Conservation (phyloP, 441 rosid species). For the Iberis amara region DNA sequence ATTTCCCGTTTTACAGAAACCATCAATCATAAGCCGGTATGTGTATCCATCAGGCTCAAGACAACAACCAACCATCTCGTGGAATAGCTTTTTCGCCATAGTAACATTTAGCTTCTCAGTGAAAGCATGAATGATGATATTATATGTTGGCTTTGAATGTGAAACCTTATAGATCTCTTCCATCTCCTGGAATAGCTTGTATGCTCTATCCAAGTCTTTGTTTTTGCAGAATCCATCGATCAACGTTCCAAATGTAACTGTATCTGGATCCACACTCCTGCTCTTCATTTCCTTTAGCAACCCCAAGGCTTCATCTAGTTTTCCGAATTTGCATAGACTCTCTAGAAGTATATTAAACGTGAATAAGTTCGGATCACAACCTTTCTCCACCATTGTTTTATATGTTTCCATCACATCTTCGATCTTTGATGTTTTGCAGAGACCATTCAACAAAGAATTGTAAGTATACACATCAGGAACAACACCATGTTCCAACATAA, state of each 20-base stretch:
- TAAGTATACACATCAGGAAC: slow-evolving; percentile 81
- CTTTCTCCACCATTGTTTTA: slow-evolving; percentile 56
- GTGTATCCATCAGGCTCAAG: slow-evolving; percentile 64
- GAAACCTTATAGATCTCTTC: slow-evolving; percentile 46
- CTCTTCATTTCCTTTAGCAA: slow-evolving; percentile 52
- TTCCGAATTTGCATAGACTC: slow-evolving; percentile 72
- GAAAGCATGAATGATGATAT: slow-evolving; percentile 71
- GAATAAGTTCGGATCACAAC: slow-evolving; percentile 64
- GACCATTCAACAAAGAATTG: slow-evolving; percentile 83
- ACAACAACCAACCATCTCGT: slow-evolving; percentile 54
- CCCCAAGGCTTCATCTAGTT: slow-evolving; percentile 57
- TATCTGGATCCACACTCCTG: slow-evolving; percentile 57
- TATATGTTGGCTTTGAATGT: slow-evolving; percentile 60
- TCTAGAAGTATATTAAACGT: slow-evolving; percentile 79
- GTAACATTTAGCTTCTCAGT: slow-evolving; percentile 54
- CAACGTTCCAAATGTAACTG: slow-evolving; percentile 61
- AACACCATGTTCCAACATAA: slow-evolving; percentile 61
- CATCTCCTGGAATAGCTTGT: slow-evolving; percentile 50
- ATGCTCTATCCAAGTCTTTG: slow-evolving; percentile 67
- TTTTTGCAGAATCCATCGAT: slow-evolving; percentile 60
- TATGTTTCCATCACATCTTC: slow-evolving; percentile 79
- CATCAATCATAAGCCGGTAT: slow-evolving; percentile 73
- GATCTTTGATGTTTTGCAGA: slow-evolving; percentile 70
- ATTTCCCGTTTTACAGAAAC: slow-evolving; percentile 74
- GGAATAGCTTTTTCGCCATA: slow-evolving; percentile 60